Conservation (phyloP, 202 grass and related monocot genomes). For the Tripidium arundinaceum region DNA sequence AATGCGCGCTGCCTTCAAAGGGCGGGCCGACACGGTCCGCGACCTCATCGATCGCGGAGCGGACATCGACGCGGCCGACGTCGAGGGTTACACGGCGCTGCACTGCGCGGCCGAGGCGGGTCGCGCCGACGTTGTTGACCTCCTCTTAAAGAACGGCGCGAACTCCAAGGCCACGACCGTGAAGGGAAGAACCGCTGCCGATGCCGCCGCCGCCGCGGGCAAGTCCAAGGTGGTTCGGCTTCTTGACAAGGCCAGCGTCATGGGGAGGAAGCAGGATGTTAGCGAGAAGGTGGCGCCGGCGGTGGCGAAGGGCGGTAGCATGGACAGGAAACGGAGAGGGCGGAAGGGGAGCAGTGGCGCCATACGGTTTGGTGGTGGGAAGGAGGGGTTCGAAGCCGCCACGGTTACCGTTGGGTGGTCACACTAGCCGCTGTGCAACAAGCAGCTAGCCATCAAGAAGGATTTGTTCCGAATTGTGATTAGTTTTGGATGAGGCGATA, state of each 20-base stretch:
- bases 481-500: slow-evolving; percentile 15
- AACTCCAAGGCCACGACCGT: slow-evolving; percentile 27
- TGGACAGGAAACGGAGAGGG: slow-evolving; percentile 30
- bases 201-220: slow-evolving; percentile 26
- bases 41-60: slow-evolving; percentile 45
- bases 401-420: slow-evolving; percentile 35
- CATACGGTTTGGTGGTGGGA: slow-evolving; percentile 46
- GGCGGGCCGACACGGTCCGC: slow-evolving; percentile 29
- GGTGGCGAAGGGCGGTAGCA: slow-evolving; percentile 28
- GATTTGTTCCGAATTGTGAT: slow-evolving; percentile 32
- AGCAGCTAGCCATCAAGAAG: neutral
- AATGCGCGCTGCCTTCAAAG: slow-evolving; percentile 69
- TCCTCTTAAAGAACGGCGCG: slow-evolving; percentile 47
- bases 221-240: slow-evolving; percentile 44
- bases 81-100: slow-evolving; percentile 59
- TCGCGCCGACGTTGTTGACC: slow-evolving; percentile 44
- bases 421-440: neutral
- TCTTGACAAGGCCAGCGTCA: slow-evolving; percentile 29
- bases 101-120: slow-evolving; percentile 61
- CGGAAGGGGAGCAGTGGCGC: slow-evolving; percentile 36
- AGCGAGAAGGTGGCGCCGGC: slow-evolving; percentile 20
- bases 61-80: slow-evolving; percentile 42
- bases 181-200: slow-evolving; percentile 38
- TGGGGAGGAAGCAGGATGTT: slow-evolving; percentile 6
- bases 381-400: slow-evolving; percentile 44